Evolutionary conservation across 805 yeast species (phyloP).

Genomic region (Yarrowia deformans): DNA sequence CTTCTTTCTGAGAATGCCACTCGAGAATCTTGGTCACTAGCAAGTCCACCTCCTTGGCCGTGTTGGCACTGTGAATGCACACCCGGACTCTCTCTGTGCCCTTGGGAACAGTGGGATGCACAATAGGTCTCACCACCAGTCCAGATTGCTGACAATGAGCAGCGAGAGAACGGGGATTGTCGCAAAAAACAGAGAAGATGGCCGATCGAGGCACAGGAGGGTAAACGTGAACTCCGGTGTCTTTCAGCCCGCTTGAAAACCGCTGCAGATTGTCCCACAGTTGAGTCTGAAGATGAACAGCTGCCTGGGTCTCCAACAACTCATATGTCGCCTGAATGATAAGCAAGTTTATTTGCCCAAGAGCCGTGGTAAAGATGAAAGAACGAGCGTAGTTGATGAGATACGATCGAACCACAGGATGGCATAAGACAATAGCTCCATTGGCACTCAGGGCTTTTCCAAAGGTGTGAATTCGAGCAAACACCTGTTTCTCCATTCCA

Average conservation of each 20-base stretch:
- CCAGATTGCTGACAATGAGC: constrained; percentile 43
- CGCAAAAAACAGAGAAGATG: constrained; percentile 41
- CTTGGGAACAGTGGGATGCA: constrained; percentile 46
- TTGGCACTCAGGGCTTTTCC: constrained; percentile 45
- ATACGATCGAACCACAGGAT: constrained; percentile 38
- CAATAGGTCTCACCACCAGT: constrained; percentile 45
- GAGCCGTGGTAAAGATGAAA: constrained; percentile 44
- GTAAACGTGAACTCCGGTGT: constrained; percentile 6
- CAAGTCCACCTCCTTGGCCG: constrained; percentile 41
- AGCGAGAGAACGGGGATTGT: constrained; percentile 43
- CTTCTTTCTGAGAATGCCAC: constrained; percentile 17
- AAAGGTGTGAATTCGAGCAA: constrained; percentile 44
- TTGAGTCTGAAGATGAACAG: not conserved
- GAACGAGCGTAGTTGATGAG: constrained; percentile 46
- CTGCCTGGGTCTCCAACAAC: constrained; percentile 15
- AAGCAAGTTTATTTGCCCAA: constrained; percentile 41
- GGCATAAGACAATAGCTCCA: constrained; percentile 45
- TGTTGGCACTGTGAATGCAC: constrained; percentile 44
- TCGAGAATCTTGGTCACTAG: constrained; percentile 34
- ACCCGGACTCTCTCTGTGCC: constrained; percentile 45
- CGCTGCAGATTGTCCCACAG: constrained; percentile 15
- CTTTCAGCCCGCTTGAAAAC: constrained; percentile 4
- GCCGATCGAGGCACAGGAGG: constrained; percentile 33
- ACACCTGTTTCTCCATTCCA: constrained; percentile 42
- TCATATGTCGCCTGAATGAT: constrained; percentile 43